Evolutionary conservation across 768 basidiomycete genomes (phyloP).

Genomic region (Phlegmacium glaucopus): DNA sequence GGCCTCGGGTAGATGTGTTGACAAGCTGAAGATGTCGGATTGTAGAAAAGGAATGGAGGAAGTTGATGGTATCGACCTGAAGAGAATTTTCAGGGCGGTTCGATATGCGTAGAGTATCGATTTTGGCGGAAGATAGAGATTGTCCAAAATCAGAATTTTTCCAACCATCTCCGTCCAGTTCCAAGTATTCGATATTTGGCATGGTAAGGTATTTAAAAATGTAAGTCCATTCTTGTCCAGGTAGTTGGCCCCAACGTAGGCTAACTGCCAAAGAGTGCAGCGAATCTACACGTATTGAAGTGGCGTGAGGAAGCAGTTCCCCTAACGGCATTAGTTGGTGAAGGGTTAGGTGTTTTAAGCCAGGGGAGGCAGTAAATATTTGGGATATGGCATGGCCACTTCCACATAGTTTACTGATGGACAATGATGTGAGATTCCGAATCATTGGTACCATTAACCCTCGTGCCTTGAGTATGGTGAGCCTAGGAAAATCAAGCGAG

Average conservation of each 20-base stretch:
- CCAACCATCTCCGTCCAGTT: slow-evolving; percentile 6
- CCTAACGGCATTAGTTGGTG: slow-evolving; percentile 6
- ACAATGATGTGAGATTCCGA: slow-evolving; percentile 10
- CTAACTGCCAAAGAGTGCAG: slow-evolving; percentile 12
- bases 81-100: not conserved
- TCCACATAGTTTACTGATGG: slow-evolving; percentile 5
- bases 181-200: slow-evolving; percentile 13
- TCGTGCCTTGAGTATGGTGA: slow-evolving; percentile 10
- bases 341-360: slow-evolving; percentile 10
- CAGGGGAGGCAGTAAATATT: slow-evolving; percentile 12
- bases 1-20: not conserved
- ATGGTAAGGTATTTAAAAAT: slow-evolving; percentile 7
- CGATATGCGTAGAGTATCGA: slow-evolving; percentile 11
- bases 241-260: not conserved
- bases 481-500: slow-evolving; percentile 1
- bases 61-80: not conserved
- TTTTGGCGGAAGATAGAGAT: slow-evolving; percentile 2
- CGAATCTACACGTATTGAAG: slow-evolving; percentile 6
- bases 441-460: slow-evolving; percentile 8
- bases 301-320: not conserved
- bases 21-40: slow-evolving; percentile 10
- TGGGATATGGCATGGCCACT: slow-evolving; percentile 8
- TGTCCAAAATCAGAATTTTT: slow-evolving; percentile 5
- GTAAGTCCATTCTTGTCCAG: slow-evolving; percentile 1
- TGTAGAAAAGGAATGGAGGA: slow-evolving; percentile 3